phyloP scores from a whole-genome alignment of 2,329 filamentous ascomycete genomes.

The Exophiala oligosperma region DNA sequence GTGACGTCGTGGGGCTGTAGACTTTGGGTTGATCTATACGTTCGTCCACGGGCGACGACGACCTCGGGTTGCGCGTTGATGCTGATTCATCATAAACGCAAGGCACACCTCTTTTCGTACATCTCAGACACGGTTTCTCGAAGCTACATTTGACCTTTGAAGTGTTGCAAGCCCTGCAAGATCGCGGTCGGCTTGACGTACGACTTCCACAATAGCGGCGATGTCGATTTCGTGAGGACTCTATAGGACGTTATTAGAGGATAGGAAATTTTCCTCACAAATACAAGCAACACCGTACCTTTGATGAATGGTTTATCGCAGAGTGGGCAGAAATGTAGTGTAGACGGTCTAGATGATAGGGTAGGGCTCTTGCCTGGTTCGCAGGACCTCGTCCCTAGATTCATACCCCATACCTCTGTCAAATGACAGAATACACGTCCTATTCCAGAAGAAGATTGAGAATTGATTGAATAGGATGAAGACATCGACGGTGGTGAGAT shows the following conservation, averaged over 20 bases:
- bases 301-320: slow-evolving; percentile 4
- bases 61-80: background rate
- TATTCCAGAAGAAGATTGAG: too few species aligned
- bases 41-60: background rate
- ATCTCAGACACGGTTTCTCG: slow-evolving; percentile 26
- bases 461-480: too few species aligned
- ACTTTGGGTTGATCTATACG: background rate
- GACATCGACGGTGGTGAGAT: too few species aligned
- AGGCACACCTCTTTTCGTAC: slow-evolving; percentile 23
- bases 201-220: slow-evolving; percentile 27
- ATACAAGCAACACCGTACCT: background rate
- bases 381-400: too few species aligned
- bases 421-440: too few species aligned
- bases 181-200: slow-evolving; percentile 19
- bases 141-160: slow-evolving; percentile 31
- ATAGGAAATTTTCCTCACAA: background rate
- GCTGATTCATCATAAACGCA: slow-evolving; percentile 25
- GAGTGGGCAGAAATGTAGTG: slow-evolving; percentile 1
- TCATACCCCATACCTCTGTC: too few species aligned
- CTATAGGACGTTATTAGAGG: background rate
- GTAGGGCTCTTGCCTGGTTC: too few species aligned
- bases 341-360: background rate
- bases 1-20: background rate
- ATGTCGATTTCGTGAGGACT: slow-evolving; percentile 23
- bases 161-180: slow-evolving; percentile 27